Percentiles rank a stretch among this genome's conserved stretches.
Evolutionary conservation across 176 grass and related monocot genomes (phyloP).

Genomic region (Pontederia paniculata): DNA sequence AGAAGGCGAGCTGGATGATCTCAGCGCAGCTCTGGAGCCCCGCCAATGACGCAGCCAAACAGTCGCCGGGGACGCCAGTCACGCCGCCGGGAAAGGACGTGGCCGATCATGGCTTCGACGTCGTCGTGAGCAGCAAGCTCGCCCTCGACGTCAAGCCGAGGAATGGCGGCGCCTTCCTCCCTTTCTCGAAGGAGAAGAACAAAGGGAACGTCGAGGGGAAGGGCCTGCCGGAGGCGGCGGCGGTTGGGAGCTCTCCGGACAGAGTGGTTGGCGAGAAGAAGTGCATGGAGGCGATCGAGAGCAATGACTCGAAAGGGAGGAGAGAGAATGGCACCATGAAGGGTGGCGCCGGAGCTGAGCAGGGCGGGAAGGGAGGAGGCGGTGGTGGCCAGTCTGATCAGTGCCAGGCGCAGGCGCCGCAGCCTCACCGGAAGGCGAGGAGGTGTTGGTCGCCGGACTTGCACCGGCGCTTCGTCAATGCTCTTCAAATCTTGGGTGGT

Average conservation of each 20-base stretch:
- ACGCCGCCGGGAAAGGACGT: constrained; percentile 34
- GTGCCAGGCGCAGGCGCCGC: constrained; percentile 15
- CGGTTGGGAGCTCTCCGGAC: constrained; percentile 30
- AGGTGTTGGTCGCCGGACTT: constrained; percentile 97
- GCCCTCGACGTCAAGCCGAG: constrained; percentile 20
- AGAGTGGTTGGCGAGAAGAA: constrained; percentile 37
- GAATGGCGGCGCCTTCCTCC: constrained; percentile 77
- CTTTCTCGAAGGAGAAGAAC: constrained; percentile 78
- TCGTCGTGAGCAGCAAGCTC: constrained; percentile 45
- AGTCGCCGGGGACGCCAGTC: constrained; percentile 28
- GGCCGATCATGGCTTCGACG: not conserved
- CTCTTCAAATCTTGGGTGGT: constrained; percentile 92
- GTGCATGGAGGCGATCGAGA: constrained; percentile 18
- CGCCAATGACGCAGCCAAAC: constrained; percentile 12
- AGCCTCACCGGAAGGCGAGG: constrained; percentile 72
- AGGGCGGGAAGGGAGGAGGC: constrained; percentile 15
- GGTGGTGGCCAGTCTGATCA: constrained; percentile 22
- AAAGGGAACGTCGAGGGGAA: not conserved
- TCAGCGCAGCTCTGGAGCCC: constrained; percentile 93
- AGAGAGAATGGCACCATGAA: constrained; percentile 14
- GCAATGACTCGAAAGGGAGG: constrained; percentile 15
- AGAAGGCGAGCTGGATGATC: constrained; percentile 97
- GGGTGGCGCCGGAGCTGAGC: constrained; percentile 34
- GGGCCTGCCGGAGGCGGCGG: constrained; percentile 54
- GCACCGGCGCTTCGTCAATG: constrained; percentile 94